phyloP scores from a whole-genome alignment of 306 rosid species.

The Benincasa hispida region DNA sequence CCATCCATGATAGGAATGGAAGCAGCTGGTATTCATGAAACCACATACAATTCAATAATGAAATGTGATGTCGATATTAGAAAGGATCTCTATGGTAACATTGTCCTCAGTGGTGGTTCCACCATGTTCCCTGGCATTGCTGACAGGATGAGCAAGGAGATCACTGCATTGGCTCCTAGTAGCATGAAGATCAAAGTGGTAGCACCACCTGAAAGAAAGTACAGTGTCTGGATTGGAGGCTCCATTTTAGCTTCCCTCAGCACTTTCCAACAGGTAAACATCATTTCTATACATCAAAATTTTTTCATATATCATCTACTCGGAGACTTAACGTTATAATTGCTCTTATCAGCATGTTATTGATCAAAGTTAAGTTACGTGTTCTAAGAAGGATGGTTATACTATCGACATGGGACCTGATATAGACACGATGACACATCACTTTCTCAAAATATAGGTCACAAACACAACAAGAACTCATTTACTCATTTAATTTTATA shows the following conservation, averaged over 20 bases:
- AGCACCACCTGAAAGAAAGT: constrained; percentile 95
- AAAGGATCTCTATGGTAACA: constrained; percentile 91
- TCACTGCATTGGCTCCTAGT: constrained; percentile 87
- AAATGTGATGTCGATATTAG: constrained; percentile 94
- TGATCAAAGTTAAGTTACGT: neutral
- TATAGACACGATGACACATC: neutral
- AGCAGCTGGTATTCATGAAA: constrained; percentile 87
- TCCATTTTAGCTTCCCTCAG: constrained; percentile 96
- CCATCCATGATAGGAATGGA: constrained; percentile 99
- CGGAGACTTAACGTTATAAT: neutral
- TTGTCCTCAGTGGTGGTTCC: constrained; percentile 88
- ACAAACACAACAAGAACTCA: neutral
- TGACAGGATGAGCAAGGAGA: constrained; percentile 97
- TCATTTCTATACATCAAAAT: neutral
- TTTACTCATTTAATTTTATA: no score
- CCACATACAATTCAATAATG: constrained; percentile 97
- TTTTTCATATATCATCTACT: neutral
- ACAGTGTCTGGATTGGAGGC: constrained; percentile 98
- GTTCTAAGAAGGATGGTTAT: neutral
- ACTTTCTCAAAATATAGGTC: neutral
- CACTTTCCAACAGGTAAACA: constrained; percentile 95
- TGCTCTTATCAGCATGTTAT: neutral
- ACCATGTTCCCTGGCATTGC: constrained; percentile 98
- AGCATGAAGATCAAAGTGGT: constrained; percentile 96
- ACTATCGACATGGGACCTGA: neutral